A percentile compares a stretch with the other conserved stretches of the same genome.
Conservation (phyloP, 495 filamentous ascomycete species). For the Aspergillus bertholletiae region DNA sequence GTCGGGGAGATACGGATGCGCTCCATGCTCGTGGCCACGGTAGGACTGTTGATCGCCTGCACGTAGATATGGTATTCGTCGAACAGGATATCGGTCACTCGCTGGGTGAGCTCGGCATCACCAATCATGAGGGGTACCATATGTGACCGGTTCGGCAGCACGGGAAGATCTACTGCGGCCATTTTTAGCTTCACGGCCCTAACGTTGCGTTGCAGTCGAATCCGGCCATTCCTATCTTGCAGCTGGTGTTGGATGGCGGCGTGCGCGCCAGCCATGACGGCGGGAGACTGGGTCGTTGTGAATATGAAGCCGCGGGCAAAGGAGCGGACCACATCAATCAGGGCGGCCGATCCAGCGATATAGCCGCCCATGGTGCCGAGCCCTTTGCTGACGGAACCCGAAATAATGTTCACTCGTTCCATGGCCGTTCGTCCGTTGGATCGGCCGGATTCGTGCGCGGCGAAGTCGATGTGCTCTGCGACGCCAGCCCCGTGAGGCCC, state of each 20-base stretch:
- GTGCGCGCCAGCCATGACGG: constrained; percentile 92
- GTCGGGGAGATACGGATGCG: constrained; percentile 93
- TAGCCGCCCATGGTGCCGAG: constrained; percentile 98
- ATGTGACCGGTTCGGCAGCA: constrained; percentile 95
- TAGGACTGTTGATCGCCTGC: constrained; percentile 98
- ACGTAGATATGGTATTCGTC: constrained; percentile 91
- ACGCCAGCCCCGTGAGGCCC: constrained; percentile 94
- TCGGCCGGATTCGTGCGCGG: constrained; percentile 47
- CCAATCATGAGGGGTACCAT: constrained; percentile 94
- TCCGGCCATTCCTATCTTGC: constrained; percentile 71
- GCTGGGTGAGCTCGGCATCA: constrained; percentile 84
- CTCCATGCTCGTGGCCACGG: constrained; percentile 93
- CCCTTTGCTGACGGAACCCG: constrained; percentile 93
- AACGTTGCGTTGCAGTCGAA: constrained; percentile 92
- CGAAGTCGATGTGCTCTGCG: constrained; percentile 94
- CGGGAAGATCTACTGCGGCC: constrained; percentile 77
- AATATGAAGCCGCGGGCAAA: constrained; percentile 98
- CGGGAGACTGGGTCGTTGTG: constrained; percentile 91
- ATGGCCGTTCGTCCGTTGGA: constrained; percentile 78
- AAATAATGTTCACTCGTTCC: constrained; percentile 96
- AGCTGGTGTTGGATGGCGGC: constrained; percentile 92
- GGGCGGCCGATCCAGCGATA: constrained; percentile 81
- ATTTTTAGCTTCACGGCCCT: constrained; percentile 82
- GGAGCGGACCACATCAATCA: constrained; percentile 94
- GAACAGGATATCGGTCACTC: constrained; percentile 82